Evolutionary conservation across 495 filamentous ascomycete species (phyloP), one percentile per base, ranked within the genome.

Genomic region (Apiosordaria backusii): DNA sequence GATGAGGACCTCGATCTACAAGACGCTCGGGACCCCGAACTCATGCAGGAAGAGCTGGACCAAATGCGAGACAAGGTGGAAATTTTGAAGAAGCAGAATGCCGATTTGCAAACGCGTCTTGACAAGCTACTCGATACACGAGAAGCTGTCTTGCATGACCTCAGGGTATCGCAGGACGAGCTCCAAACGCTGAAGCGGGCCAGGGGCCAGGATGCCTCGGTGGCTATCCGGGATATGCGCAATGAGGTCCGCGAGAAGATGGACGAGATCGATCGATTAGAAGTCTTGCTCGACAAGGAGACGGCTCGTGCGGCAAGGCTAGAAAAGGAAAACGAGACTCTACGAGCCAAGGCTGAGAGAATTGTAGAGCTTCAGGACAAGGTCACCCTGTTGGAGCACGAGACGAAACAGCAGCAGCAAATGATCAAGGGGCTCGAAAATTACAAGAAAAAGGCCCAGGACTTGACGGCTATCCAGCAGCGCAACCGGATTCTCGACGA

Each of bases 401-500:
- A 92, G 60, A 86, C 88, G 50, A 88, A 89, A 63, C 86, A 92
- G 65, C 83, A 94, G 7, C 80, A 84, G n/a, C 89, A 90, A 75
- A 92, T 91, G 73, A 89, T 91, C 25, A 96, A 92, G 70, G 86
- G 85, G 18, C 83, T 86, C 0, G 90, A 92, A 64, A 89, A 90
- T 65, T 88, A 89, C 69, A 86, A 87, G 67, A 87, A 89, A 72
- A 92, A 93, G 74, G 78, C 92, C 22, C 86, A 93, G 72, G 84
- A 87, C 40, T 89, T 75, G 1, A 72, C 75, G 1, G 64, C 57
- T 18, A 76, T 77, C 35, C 73, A 75, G 57, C 72, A 74, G 57
- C 66, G 73, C 21, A 76, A 87, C 67, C 85, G 89, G 67, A 85
- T 85, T 7, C 55, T 77, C 19, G 74, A 77, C 26, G 75, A 72